Evolutionary conservation across 257 asterid species (phyloP).

Genomic region (Solanum piurae): DNA sequence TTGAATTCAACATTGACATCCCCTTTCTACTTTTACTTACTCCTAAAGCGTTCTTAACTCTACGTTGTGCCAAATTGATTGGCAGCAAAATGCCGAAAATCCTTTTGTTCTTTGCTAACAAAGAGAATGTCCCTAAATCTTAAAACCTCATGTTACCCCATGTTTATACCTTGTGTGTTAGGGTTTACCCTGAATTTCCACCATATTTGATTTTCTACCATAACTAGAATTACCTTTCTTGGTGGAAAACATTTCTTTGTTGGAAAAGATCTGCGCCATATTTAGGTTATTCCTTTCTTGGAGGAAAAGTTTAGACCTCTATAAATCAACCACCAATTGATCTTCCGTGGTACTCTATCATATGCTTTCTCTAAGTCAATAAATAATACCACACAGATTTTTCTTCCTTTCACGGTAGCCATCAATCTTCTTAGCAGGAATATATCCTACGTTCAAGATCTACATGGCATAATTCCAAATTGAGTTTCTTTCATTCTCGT

Average conservation of each 20-base stretch:
- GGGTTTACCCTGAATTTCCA: not conserved
- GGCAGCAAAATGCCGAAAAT: not conserved
- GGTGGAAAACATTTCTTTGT: not conserved
- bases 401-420: not conserved
- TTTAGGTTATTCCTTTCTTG: not conserved
- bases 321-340: not conserved
- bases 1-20: not conserved
- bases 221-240: not conserved
- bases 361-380: not conserved
- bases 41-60: not conserved
- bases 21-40: not conserved
- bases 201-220: not conserved
- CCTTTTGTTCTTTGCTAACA: not conserved
- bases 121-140: not conserved
- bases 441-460: not conserved
- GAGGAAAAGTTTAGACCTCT: not conserved
- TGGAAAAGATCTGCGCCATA: not conserved
- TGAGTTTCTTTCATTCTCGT: not conserved
- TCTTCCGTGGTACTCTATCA: not conserved
- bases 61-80: not conserved
- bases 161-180: not conserved
- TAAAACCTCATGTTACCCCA: not conserved
- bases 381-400: not conserved
- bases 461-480: not conserved
- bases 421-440: not conserved